Evolutionary conservation across 768 basidiomycete species (phyloP), one percentile per base, ranked within the genome.

Genomic region (Lentinus tigrinus): DNA sequence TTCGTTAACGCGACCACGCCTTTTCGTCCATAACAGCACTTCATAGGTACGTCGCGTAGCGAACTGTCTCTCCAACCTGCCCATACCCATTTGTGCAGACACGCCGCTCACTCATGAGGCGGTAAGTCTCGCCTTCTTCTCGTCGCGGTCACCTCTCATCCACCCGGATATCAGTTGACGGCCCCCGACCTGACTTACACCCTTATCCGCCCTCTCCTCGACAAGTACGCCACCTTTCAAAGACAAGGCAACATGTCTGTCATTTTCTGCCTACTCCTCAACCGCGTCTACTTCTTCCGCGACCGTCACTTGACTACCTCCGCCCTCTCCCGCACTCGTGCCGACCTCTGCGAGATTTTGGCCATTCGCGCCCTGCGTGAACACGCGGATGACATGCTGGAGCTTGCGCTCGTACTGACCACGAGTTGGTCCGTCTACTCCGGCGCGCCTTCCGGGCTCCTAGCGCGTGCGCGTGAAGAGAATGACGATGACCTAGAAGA

Each of bases 141-240:
- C 23, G 2, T 46, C 39, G 9, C 17, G 8, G 16, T 19, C 47
- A 19, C 28, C 28, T 17, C 27, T 31, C 10, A 28, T n/a, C n/a
- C n/a, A n/a, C n/a, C 13, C 26, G 11, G 6, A 31, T 11, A 31
- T 72, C n/a, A 95, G 87, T 77, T 97, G 44, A 82, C 81, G 1
- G 87, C 88, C 1, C 92, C 95, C 2, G 95, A 98, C 70, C 81
- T 95, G 36, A 93, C 90, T 1, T 97, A 97, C 69, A 89, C 92
- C 1, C 86, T 98, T 60, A 79, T 96, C 54, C 88, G 87, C 37
- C 95, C 95, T 0, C 79, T 98, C 31, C 83, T 87, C 47, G 90
- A 95, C 57, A 96, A 95, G 74, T 97, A 97, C 72, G 75, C 82
- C 28, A 78, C 79, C 10, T 74, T 94, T 48, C 89, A 92, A 67